Percentiles rank a stretch among this genome's conserved stretches.
Conservation (phyloP, 169 alveolate genomes). For the Plasmodium gonderi region DNA sequence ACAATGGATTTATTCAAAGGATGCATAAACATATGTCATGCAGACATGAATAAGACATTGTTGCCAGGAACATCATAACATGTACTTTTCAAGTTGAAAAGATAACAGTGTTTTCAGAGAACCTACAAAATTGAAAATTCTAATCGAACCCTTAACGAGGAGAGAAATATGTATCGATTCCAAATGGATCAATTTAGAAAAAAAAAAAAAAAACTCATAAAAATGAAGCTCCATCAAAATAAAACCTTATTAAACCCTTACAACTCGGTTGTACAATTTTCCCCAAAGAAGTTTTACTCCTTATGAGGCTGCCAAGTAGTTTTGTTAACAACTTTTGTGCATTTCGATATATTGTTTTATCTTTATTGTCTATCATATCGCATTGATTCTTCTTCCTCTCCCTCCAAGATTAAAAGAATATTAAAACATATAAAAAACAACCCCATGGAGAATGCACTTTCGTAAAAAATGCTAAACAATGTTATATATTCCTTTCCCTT, state of each 20-base stretch:
- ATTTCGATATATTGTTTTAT: neutral
- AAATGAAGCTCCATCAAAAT: too few relatives aligned
- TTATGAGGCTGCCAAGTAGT: neutral
- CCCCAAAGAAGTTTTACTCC: neutral
- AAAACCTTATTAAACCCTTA: neutral
- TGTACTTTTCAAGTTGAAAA: neutral
- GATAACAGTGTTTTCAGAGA: neutral
- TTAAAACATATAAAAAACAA: neutral
- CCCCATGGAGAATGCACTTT: neutral
- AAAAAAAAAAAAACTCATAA: neutral
- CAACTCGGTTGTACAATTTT: neutral
- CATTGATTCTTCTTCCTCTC: neutral
- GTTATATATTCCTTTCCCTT: neutral
- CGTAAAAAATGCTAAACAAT: neutral
- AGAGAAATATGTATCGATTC: neutral
- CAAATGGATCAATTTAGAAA: neutral
- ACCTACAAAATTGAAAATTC: neutral
- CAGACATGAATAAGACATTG: neutral
- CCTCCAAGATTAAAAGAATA: neutral
- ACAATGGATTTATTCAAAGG: too few relatives aligned
- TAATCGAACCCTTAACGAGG: neutral
- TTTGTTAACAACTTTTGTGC: too few relatives aligned
- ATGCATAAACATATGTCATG: neutral
- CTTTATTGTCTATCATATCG: neutral
- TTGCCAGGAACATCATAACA: neutral